Conservation (phyloP, 495 filamentous ascomycete genomes). For the Barbatosphaeria neglecta region DNA sequence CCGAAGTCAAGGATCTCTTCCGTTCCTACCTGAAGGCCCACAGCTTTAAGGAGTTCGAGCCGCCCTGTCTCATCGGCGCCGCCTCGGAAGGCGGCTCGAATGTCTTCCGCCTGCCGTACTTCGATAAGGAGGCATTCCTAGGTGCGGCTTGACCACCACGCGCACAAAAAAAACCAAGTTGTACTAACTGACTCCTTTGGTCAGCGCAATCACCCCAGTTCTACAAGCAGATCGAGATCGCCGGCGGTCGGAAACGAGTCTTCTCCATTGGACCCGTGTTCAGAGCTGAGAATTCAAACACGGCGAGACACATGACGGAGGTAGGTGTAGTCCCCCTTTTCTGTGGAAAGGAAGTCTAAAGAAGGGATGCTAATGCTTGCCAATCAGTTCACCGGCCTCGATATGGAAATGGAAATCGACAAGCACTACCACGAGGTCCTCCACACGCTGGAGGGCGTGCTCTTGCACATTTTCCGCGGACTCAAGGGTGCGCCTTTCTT, state of each 20-base stretch:
- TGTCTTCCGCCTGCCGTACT: constrained; percentile 88
- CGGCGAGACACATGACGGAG: constrained; percentile 91
- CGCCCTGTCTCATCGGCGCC: constrained; percentile 78
- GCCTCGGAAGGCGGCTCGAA: constrained; percentile 90
- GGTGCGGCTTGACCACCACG: constrained; percentile 46
- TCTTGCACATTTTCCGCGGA: constrained; percentile 79
- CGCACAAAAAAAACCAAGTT: too few species aligned
- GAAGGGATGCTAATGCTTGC: not conserved
- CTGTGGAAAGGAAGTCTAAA: too few species aligned
- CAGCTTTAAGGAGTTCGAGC: constrained; percentile 79
- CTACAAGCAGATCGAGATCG: constrained; percentile 94
- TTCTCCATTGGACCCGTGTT: constrained; percentile 88
- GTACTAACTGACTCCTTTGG: too few species aligned
- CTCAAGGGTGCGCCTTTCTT: constrained; percentile 30
- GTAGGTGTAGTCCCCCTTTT: constrained; percentile 6
- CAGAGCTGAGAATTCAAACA: constrained; percentile 94
- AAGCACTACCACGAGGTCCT: constrained; percentile 82
- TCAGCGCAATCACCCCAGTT: constrained; percentile 57
- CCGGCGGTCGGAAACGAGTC: constrained; percentile 79
- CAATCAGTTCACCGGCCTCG: constrained; percentile 79
- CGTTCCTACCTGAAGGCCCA: constrained; percentile 61
- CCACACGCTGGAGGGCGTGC: constrained; percentile 66
- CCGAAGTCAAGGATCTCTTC: constrained; percentile 72
- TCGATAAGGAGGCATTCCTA: constrained; percentile 71
- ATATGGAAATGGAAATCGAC: constrained; percentile 94